Evolutionary conservation across 805 yeast species (phyloP).

Genomic region (Wickerhamiella nectarea): DNA sequence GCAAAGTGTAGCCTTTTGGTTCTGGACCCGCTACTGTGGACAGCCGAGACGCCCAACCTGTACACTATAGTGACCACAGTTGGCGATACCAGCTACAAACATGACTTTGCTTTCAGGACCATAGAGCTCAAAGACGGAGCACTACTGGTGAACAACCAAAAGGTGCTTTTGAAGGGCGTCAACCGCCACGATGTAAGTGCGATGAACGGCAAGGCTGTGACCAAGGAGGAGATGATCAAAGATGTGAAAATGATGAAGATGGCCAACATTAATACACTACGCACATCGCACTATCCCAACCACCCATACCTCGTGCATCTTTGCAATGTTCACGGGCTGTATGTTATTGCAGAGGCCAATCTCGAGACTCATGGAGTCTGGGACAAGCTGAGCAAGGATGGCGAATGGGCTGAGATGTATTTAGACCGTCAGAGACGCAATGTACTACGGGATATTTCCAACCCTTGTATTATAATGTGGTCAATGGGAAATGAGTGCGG

Average conservation of each 20-base stretch:
- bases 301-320: constrained; percentile 26
- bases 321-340: constrained; percentile 26
- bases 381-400: constrained; percentile 22
- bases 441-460: constrained; percentile 26
- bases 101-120: constrained; percentile 22
- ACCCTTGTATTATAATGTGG: constrained; percentile 28
- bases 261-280: constrained; percentile 27
- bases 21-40: constrained; percentile 24
- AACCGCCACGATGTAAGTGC: constrained; percentile 30
- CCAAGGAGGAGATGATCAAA: constrained; percentile 24
- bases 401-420: constrained; percentile 26
- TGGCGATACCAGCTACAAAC: background rate
- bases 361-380: constrained; percentile 29
- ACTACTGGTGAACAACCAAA: constrained; percentile 24
- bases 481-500: constrained; percentile 31
- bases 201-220: constrained; percentile 27
- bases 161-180: constrained; percentile 26
- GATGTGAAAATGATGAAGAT: constrained; percentile 27
- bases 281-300: constrained; percentile 30
- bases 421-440: constrained; percentile 26
- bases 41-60: constrained; percentile 27
- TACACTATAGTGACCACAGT: constrained; percentile 21
- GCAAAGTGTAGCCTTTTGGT: constrained; percentile 24
- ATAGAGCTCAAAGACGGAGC: constrained; percentile 23
- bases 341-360: constrained; percentile 30